phyloP scores from a whole-genome alignment of 192 early-diverging fungal genomes.

The Rhizoclosmatium sp. region DNA sequence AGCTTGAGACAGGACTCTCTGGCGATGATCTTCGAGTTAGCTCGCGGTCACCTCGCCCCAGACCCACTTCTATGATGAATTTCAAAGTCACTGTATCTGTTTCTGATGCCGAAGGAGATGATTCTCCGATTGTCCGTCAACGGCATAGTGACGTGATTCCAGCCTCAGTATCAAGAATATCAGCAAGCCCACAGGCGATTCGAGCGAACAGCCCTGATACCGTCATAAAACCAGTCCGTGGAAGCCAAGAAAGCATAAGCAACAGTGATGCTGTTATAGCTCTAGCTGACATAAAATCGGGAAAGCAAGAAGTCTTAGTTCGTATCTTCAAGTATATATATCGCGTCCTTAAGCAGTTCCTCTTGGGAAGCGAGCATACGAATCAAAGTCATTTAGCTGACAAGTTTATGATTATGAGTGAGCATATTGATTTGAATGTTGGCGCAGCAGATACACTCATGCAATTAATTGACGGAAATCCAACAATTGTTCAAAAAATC shows the following conservation, averaged over 20 bases:
- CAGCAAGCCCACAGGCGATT: too few relatives aligned
- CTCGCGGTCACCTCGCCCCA: not conserved
- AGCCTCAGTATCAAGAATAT: too few relatives aligned
- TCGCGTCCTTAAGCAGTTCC: slow-evolving; percentile 43
- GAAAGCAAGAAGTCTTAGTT: slow-evolving; percentile 16
- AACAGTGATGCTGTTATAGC: not conserved
- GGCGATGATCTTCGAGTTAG: not conserved
- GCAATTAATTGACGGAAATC: slow-evolving; percentile 47
- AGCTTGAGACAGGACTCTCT: slow-evolving; percentile 15
- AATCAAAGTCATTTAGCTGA: slow-evolving; percentile 48
- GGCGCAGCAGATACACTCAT: slow-evolving; percentile 51
- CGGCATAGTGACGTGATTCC: too few relatives aligned
- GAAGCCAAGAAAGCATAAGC: not conserved
- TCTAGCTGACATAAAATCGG: slow-evolving; percentile 34
- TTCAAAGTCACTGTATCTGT: not conserved
- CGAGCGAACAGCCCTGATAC: not conserved
- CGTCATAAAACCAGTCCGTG: not conserved
- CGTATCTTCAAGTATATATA: slow-evolving; percentile 38
- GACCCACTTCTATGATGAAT: not conserved
- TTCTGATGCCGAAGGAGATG: not conserved
- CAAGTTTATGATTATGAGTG: slow-evolving; percentile 43
- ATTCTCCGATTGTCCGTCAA: not conserved
- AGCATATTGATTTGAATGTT: slow-evolving; percentile 45
- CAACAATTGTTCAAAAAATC: slow-evolving; percentile 40
- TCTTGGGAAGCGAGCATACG: slow-evolving; percentile 41